Evolutionary conservation across 306 rosid species (phyloP).

Genomic region (Sicyos baderoa): DNA sequence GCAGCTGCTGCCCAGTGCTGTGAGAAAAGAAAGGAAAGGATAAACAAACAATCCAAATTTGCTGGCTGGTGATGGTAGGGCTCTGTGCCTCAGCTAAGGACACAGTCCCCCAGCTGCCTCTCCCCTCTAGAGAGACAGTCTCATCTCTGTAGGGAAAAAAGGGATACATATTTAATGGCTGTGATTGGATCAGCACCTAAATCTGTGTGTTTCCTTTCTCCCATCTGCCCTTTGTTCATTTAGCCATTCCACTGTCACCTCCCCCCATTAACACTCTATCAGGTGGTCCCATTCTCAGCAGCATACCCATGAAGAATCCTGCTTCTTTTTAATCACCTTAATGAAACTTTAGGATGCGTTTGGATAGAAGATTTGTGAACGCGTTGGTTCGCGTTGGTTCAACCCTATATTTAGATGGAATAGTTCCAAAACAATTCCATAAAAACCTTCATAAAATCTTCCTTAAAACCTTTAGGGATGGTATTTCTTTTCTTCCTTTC

Average conservation of each 20-base stretch:
- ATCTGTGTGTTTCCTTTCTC: constrained; percentile 54
- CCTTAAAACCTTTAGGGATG: too few species aligned
- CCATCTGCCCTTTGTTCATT: constrained; percentile 78
- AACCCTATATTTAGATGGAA: too few species aligned
- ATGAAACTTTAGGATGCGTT: not conserved
- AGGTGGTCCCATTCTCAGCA: constrained; percentile 62
- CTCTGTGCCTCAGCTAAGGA: constrained; percentile 21
- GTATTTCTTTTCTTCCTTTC: too few species aligned
- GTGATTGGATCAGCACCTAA: constrained; percentile 60
- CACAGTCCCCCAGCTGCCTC: constrained; percentile 27
- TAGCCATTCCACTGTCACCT: constrained; percentile 42
- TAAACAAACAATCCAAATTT: constrained; percentile 19
- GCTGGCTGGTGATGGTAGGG: constrained; percentile 25
- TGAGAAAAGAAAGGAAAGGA: not conserved
- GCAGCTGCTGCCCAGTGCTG: not conserved
- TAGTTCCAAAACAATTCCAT: too few species aligned
- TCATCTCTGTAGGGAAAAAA: constrained; percentile 34
- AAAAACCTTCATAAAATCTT: too few species aligned
- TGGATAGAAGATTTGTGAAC: too few species aligned
- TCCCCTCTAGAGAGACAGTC: constrained; percentile 36
- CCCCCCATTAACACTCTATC: constrained; percentile 16
- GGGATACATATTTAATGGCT: constrained; percentile 35
- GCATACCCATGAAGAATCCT: constrained; percentile 20
- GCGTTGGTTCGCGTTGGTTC: too few species aligned
- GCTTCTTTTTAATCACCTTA: not conserved